These are phyloP conservation scores for Glonium stellatum DNA, from an alignment of 495 filamentous ascomycete species.

Conservation along the genomic window DNA sequence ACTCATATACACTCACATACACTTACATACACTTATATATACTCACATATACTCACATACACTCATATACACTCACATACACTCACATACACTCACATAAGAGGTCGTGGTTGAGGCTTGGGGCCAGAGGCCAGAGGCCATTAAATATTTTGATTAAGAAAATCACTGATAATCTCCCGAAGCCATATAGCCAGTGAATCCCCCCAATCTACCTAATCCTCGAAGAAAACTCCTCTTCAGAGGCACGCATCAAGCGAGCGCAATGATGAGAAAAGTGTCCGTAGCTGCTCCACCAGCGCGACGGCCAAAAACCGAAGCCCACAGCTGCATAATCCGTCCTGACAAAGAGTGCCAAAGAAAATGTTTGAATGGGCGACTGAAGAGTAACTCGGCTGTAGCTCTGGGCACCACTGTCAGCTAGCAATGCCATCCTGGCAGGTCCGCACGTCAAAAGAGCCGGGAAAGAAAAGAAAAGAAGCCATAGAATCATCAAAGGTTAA, in stretches of 20 bases:
- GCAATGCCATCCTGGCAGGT: background rate
- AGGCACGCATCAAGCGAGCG: background rate
- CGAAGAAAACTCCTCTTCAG: background rate
- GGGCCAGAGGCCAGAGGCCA: no score
- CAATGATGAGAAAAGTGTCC: conserved; percentile 1
- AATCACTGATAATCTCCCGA: no score
- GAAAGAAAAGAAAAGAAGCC: background rate
- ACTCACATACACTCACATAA: no score
- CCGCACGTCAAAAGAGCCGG: background rate
- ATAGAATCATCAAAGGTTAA: background rate
- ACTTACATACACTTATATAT: no score
- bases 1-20: no score
- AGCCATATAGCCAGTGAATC: no score
- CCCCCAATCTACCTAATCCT: no score
- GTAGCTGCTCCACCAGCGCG: background rate
- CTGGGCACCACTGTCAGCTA: background rate
- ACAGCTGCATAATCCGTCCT: background rate
- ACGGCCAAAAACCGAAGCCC: background rate
- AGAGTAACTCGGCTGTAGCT: background rate
- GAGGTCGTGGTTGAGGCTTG: no score
- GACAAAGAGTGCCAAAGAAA: background rate
- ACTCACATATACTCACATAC: no score
- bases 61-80: no score
- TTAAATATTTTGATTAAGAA: no score
- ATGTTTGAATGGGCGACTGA: background rate